Percentiles rank a stretch among this genome's conserved stretches.
phyloP scores from a whole-genome alignment of 1,284 basidiomycete species.

The Neonothopanus nambi region DNA sequence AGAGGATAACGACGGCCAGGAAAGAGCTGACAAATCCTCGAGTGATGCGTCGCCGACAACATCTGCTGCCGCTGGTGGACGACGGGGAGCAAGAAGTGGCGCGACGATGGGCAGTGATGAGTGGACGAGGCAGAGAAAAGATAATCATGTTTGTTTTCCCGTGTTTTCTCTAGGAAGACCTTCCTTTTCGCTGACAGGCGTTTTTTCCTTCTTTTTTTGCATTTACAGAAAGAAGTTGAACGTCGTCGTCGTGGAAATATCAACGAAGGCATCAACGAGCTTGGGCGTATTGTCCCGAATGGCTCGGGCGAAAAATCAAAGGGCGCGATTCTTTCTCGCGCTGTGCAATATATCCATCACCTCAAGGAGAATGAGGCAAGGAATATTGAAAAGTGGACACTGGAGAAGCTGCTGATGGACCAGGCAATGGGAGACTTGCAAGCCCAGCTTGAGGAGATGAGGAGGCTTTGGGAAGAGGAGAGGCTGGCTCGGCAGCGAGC shows the following conservation, averaged over 20 bases:
- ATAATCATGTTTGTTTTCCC: conserved; percentile 75
- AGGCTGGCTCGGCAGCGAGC: conserved; percentile 52
- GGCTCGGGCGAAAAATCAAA: conserved; percentile 88
- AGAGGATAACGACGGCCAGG: conserved; percentile 38
- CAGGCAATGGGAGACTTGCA: conserved; percentile 87
- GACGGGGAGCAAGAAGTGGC: conserved; percentile 42
- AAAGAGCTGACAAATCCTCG: conserved; percentile 25
- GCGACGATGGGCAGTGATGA: conserved; percentile 72
- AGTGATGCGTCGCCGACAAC: conserved; percentile 9
- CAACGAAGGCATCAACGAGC: conserved; percentile 93
- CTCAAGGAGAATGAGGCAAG: conserved; percentile 88
- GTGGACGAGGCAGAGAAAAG: conserved; percentile 81
- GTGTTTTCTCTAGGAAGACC: not conserved
- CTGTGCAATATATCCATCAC: conserved; percentile 87
- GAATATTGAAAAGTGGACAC: conserved; percentile 93
- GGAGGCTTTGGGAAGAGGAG: conserved; percentile 74
- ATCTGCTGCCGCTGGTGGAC: conserved; percentile 28
- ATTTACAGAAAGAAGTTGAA: conserved; percentile 90
- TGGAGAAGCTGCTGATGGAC: conserved; percentile 90
- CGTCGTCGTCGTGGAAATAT: conserved; percentile 91
- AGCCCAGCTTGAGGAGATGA: conserved; percentile 75
- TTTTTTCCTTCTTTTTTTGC: not conserved
- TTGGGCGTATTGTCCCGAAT: conserved; percentile 86
- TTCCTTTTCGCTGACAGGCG: conserved; percentile 6
- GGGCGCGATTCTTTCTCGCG: conserved; percentile 81